Conservation (phyloP, 202 grass and related monocot species). For the Panicum hallii region DNA sequence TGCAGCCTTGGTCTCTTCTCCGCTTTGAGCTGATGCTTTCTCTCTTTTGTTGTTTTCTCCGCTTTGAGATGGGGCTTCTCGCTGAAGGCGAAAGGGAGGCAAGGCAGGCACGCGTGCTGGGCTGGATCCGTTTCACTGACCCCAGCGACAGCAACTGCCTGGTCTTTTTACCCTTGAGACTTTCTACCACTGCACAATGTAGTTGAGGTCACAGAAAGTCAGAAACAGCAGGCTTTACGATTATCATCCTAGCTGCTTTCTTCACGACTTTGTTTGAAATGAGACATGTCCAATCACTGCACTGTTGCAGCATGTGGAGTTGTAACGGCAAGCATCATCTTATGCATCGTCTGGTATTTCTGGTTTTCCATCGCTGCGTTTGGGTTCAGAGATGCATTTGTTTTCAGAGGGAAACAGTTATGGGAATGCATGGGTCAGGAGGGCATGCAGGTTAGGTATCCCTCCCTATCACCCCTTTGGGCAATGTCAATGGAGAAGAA, state of each 20-base stretch:
- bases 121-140: slow-evolving; percentile 22
- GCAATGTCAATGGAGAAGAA: slow-evolving; percentile 20
- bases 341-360: neutral
- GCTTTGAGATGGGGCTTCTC: slow-evolving; percentile 22
- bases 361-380: neutral
- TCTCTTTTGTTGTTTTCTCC: slow-evolving; percentile 13
- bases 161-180: neutral
- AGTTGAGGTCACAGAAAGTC: slow-evolving; percentile 23
- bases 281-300: slow-evolving; percentile 18
- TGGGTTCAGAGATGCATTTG: neutral
- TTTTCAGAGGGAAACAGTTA: neutral
- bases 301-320: slow-evolving; percentile 46
- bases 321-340: neutral
- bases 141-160: slow-evolving; percentile 1
- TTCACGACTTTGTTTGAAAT: neutral
- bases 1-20: neutral
- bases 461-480: slow-evolving; percentile 33
- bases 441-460: slow-evolving; percentile 29
- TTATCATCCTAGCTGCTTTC: neutral
- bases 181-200: neutral
- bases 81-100: slow-evolving; percentile 36
- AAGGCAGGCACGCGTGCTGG: neutral
- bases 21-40: neutral
- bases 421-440: neutral
- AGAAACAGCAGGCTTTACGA: slow-evolving; percentile 15